These are phyloP conservation scores for Sequoiadendron giganteum DNA, from an alignment of 75 land plant species.

Conservation along the genomic window DNA sequence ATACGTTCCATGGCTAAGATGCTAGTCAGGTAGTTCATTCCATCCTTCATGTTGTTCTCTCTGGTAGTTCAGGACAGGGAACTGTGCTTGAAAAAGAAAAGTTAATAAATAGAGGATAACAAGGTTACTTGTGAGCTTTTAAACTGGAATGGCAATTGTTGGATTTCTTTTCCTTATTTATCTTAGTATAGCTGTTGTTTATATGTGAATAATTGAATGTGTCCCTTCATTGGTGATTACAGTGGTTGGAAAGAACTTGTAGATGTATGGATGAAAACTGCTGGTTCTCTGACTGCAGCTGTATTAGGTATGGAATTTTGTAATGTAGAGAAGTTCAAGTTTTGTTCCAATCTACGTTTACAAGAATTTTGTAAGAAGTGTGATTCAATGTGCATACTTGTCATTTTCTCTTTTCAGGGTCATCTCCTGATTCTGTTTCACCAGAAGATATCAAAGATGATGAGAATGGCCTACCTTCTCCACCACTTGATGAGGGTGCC, in stretches of 20 bases:
- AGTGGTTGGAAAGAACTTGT: slow-evolving; percentile 82
- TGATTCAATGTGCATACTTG: neutral
- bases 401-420: slow-evolving; percentile 20
- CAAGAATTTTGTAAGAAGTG: neutral
- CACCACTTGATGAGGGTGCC: slow-evolving; percentile 50
- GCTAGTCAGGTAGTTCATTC: slow-evolving; percentile 56
- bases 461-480: slow-evolving; percentile 44
- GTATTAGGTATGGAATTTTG: slow-evolving; percentile 16
- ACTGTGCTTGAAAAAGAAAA: neutral
- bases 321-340: neutral
- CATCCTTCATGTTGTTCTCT: neutral
- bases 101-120: neutral
- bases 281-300: slow-evolving; percentile 43
- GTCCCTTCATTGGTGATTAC: slow-evolving; percentile 16
- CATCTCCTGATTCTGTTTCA: slow-evolving; percentile 46
- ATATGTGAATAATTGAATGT: neutral
- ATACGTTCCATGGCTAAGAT: slow-evolving; percentile 55
- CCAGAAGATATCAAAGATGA: slow-evolving; percentile 52
- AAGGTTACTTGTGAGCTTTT: neutral
- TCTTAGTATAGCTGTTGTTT: neutral
- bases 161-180: neutral
- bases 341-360: slow-evolving; percentile 12
- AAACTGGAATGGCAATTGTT: neutral
- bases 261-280: slow-evolving; percentile 66
- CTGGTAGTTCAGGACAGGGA: neutral